Evolutionary conservation across 148 eudicot species (phyloP).

Genomic region (Hydrangea macrophylla): DNA sequence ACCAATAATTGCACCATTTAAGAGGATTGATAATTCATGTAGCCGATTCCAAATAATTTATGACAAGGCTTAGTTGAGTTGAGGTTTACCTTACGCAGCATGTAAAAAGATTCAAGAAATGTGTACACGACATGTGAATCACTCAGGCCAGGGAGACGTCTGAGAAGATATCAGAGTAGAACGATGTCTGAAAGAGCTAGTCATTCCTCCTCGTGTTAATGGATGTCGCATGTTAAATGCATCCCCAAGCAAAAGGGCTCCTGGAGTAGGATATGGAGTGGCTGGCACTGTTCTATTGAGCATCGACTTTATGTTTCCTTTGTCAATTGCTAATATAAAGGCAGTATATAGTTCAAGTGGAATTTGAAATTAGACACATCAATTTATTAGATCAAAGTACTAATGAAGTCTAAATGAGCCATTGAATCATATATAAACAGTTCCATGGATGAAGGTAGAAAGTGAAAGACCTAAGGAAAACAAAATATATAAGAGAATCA

Average conservation of each 20-base stretch:
- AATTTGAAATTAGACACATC: background rate
- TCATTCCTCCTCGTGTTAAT: background rate
- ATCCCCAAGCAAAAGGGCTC: constrained; percentile 4
- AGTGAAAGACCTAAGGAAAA: no score
- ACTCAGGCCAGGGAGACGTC: background rate
- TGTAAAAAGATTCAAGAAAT: background rate
- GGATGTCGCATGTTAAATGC: constrained; percentile 11
- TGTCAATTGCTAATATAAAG: background rate
- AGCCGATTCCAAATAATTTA: no score
- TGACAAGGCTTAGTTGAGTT: no score
- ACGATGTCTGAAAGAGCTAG: background rate
- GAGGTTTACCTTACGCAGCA: constrained; percentile 1
- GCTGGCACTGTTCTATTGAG: background rate
- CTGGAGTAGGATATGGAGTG: background rate
- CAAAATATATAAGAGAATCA: no score
- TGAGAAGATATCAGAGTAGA: background rate
- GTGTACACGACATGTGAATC: background rate
- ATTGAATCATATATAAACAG: no score
- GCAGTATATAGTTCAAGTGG: background rate
- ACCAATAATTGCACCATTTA: no score
- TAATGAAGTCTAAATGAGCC: no score
- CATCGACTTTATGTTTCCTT: constrained; percentile 1
- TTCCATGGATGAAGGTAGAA: no score
- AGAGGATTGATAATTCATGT: no score
- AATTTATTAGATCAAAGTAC: background rate